Evolutionary conservation across 805 yeast species (phyloP).

Genomic region (Geotrichum ghanense): DNA sequence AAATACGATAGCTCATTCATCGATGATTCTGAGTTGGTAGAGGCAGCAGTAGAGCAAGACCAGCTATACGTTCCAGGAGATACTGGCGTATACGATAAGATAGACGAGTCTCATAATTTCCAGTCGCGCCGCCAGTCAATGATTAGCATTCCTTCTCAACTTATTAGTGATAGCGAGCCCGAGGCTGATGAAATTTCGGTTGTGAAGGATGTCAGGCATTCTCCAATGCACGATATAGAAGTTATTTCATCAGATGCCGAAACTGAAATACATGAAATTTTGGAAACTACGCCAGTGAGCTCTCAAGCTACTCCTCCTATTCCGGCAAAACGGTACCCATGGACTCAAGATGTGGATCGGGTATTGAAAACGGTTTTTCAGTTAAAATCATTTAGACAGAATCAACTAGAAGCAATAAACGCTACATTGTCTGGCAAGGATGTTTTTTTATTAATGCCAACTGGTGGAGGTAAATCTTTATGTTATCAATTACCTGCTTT

Average conservation of each 20-base stretch:
- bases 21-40: too few species aligned
- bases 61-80: too few species aligned
- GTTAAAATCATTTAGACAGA: slow-evolving; percentile 56
- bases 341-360: slow-evolving; percentile 58
- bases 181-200: background rate
- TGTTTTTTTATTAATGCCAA: slow-evolving; percentile 93
- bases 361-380: slow-evolving; percentile 51
- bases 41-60: too few species aligned
- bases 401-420: slow-evolving; percentile 79
- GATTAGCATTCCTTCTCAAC: too few species aligned
- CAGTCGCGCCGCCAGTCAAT: too few species aligned
- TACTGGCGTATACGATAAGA: too few species aligned
- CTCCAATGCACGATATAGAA: background rate
- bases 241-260: background rate
- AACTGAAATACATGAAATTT: background rate
- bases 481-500: slow-evolving; percentile 95
- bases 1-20: too few species aligned
- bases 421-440: slow-evolving; percentile 67
- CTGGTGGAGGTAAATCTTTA: slow-evolving; percentile 96
- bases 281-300: too few species aligned
- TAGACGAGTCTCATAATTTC: too few species aligned
- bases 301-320: too few species aligned
- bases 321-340: slow-evolving; percentile 25
- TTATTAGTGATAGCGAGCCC: background rate
- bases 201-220: background rate